Evolutionary conservation across 192 early-diverging fungal genomes (phyloP).

Genomic region (Backusella psychrophila): DNA sequence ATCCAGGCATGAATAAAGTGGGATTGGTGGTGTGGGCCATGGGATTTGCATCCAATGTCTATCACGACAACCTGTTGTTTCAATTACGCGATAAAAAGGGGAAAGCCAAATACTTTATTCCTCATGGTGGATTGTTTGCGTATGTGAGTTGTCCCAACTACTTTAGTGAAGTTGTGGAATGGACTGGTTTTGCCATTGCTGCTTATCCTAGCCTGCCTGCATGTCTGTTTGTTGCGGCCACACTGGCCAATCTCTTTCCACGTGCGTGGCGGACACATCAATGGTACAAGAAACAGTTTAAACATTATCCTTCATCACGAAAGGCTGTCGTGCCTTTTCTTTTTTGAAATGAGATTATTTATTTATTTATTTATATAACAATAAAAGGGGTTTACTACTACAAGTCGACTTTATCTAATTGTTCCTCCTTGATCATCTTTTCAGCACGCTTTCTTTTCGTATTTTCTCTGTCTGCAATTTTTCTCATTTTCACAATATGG

Average conservation of each 20-base stretch:
- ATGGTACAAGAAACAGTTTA: conserved; percentile 37
- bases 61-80: conserved; percentile 40
- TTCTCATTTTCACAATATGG: not conserved
- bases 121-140: conserved; percentile 25
- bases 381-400: too few species aligned
- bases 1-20: not conserved
- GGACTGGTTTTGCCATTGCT: conserved; percentile 38
- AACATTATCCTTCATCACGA: conserved; percentile 25
- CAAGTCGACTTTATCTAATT: too few species aligned
- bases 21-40: conserved; percentile 12
- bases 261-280: conserved; percentile 31
- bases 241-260: conserved; percentile 33
- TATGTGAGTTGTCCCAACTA: conserved; percentile 41
- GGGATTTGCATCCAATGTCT: conserved; percentile 34
- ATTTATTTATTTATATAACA: not conserved
- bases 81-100: conserved; percentile 13
- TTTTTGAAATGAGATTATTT: conserved; percentile 8
- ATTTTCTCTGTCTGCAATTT: not conserved
- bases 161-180: conserved; percentile 36
- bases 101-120: conserved; percentile 22
- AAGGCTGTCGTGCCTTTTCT: conserved; percentile 40
- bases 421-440: too few species aligned
- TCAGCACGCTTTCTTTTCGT: too few species aligned
- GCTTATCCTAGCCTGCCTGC: conserved; percentile 27
- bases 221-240: conserved; percentile 26